phyloP scores from a whole-genome alignment of 768 basidiomycete species.

The Lentinus tigrinus region DNA sequence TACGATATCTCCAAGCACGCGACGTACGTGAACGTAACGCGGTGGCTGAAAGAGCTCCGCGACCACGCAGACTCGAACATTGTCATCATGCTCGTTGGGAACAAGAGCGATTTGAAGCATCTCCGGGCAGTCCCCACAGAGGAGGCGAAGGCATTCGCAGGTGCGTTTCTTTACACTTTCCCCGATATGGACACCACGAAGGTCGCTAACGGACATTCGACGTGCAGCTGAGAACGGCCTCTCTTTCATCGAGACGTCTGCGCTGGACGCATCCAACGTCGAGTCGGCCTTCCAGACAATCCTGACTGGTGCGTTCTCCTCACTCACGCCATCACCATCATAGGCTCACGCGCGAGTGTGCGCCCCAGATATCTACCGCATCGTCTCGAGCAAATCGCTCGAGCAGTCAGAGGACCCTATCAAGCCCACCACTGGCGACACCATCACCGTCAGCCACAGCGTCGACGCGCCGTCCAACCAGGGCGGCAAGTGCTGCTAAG shows the following conservation, averaged over 20 bases:
- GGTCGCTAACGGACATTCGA: neutral
- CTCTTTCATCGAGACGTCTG: slow-evolving; percentile 98
- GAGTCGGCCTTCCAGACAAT: slow-evolving; percentile 97
- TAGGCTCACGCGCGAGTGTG: too few relatives aligned
- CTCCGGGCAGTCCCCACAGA: slow-evolving; percentile 95
- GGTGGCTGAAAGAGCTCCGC: slow-evolving; percentile 95
- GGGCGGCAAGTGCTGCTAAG: slow-evolving; percentile 64
- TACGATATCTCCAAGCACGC: slow-evolving; percentile 94
- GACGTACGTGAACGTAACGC: slow-evolving; percentile 89
- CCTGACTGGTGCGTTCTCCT: slow-evolving; percentile 66
- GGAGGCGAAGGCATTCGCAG: slow-evolving; percentile 89
- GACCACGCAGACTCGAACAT: slow-evolving; percentile 80
- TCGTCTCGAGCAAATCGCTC: slow-evolving; percentile 93
- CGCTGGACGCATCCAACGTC: slow-evolving; percentile 99
- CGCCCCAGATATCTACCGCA: slow-evolving; percentile 87
- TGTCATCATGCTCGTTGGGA: slow-evolving; percentile 26
- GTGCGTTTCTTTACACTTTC: slow-evolving; percentile 44
- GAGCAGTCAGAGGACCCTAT: slow-evolving; percentile 79
- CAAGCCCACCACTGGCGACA: slow-evolving; percentile 79
- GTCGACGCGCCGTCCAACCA: slow-evolving; percentile 59
- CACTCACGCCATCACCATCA: too few relatives aligned
- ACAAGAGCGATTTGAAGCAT: slow-evolving; percentile 92
- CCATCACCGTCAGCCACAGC: slow-evolving; percentile 81
- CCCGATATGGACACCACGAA: neutral
- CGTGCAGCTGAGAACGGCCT: slow-evolving; percentile 80